A percentile compares a stretch with the other conserved stretches of the same genome.
Conservation (phyloP, 2,329 filamentous ascomycete genomes). For the Tolypocladium tropicale region DNA sequence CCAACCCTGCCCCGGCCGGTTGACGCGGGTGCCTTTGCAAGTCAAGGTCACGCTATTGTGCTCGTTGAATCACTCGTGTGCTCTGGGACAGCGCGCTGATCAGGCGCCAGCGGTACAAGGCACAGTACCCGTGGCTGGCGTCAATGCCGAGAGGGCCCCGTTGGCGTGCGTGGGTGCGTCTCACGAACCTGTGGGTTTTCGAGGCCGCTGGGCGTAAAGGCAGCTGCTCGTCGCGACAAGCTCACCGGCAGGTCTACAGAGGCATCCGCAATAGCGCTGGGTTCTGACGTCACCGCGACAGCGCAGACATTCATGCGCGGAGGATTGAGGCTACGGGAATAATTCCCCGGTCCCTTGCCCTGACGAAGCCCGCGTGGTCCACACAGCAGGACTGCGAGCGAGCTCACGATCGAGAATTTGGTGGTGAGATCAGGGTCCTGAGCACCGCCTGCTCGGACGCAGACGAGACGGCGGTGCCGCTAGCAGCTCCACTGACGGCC, state of each 20-base stretch:
- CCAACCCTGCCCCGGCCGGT: background rate
- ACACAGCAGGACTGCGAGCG: background rate
- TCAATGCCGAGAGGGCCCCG: too few species aligned
- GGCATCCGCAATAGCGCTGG: background rate
- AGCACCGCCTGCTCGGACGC: background rate
- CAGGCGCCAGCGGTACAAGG: too few species aligned
- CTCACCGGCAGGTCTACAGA: background rate
- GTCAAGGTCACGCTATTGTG: too few species aligned
- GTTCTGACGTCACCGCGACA: constrained; percentile 1
- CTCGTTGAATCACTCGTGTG: too few species aligned
- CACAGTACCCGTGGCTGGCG: too few species aligned
- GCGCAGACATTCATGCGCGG: background rate
- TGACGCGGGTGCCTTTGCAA: background rate
- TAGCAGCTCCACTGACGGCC: background rate
- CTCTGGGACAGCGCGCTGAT: background rate
- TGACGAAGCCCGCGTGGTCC: background rate
- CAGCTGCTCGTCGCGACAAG: background rate
- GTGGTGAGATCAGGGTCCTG: constrained; percentile 17
- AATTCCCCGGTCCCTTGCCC: background rate
- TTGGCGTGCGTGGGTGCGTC: background rate
- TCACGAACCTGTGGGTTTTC: background rate
- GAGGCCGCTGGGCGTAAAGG: background rate
- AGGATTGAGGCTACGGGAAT: background rate
- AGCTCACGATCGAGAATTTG: constrained; percentile 18
- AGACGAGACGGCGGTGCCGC: background rate